phyloP scores from a whole-genome alignment of 805 yeast genomes.

The Metschnikowia orientalis region DNA sequence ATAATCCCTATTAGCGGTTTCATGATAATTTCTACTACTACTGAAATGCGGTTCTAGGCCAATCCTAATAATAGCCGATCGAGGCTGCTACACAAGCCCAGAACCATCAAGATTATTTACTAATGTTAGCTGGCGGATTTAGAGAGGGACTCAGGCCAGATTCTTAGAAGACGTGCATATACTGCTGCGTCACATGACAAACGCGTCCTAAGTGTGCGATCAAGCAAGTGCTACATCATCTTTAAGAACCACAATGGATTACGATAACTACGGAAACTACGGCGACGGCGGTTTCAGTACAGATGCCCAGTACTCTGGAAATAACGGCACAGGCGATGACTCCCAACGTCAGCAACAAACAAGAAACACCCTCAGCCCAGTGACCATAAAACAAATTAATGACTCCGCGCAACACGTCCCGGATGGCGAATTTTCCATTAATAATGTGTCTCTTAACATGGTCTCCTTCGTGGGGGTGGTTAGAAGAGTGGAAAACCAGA shows the following conservation, averaged over 20 bases:
- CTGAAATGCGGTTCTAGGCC: too few species aligned
- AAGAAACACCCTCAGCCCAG: slow-evolving; percentile 44
- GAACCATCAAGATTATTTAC: too few species aligned
- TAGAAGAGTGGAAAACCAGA: slow-evolving; percentile 57
- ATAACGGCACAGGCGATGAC: slow-evolving; percentile 8
- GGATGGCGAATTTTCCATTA: slow-evolving; percentile 61
- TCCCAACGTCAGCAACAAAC: slow-evolving; percentile 16
- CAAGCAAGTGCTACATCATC: too few species aligned
- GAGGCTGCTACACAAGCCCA: too few species aligned
- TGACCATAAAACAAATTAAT: slow-evolving; percentile 67
- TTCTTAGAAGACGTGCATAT: too few species aligned
- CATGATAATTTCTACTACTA: too few species aligned
- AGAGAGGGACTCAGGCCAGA: too few species aligned
- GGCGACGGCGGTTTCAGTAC: slow-evolving; percentile 19
- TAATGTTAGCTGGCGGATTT: too few species aligned
- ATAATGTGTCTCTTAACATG: slow-evolving; percentile 57
- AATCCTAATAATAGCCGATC: too few species aligned
- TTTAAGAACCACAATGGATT: slow-evolving; percentile 8
- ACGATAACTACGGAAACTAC: slow-evolving; percentile 14
- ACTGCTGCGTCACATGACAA: too few species aligned
- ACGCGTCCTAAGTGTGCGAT: too few species aligned
- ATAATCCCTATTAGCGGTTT: too few species aligned
- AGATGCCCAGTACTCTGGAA: slow-evolving; percentile 12
- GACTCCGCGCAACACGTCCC: slow-evolving; percentile 59
- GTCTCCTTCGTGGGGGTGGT: slow-evolving; percentile 67